phyloP scores from a whole-genome alignment of 768 basidiomycete genomes.

The Termitomyces sp. region DNA sequence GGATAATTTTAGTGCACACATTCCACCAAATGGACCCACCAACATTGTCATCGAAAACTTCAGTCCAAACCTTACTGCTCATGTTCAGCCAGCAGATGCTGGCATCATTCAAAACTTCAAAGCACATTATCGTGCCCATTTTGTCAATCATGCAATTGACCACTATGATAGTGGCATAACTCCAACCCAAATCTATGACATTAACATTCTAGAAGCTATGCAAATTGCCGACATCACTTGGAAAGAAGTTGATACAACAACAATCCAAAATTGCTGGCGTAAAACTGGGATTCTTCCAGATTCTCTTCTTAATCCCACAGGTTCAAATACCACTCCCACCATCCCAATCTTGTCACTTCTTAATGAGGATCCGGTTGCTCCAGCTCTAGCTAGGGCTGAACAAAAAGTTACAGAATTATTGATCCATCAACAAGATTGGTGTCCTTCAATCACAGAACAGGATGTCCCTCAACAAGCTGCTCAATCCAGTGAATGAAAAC shows the following conservation, averaged over 20 bases:
- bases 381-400: not conserved
- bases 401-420: not conserved
- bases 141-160: not conserved
- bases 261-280: not conserved
- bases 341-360: not conserved
- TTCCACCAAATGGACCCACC: no score
- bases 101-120: constrained; percentile 4
- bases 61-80: no score
- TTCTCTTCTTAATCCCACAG: not conserved
- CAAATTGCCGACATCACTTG: not conserved
- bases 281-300: not conserved
- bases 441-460: no score
- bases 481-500: no score
- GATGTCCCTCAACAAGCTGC: no score
- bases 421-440: not conserved
- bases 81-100: no score
- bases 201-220: not conserved
- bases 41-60: no score
- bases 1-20: no score
- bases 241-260: not conserved
- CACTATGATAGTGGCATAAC: not conserved
- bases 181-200: not conserved
- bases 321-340: not conserved
- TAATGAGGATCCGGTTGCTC: not conserved
- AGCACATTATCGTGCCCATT: not conserved